phyloP scores from a whole-genome alignment of 176 grass and related monocot species.

The Musa schizocarpa region DNA sequence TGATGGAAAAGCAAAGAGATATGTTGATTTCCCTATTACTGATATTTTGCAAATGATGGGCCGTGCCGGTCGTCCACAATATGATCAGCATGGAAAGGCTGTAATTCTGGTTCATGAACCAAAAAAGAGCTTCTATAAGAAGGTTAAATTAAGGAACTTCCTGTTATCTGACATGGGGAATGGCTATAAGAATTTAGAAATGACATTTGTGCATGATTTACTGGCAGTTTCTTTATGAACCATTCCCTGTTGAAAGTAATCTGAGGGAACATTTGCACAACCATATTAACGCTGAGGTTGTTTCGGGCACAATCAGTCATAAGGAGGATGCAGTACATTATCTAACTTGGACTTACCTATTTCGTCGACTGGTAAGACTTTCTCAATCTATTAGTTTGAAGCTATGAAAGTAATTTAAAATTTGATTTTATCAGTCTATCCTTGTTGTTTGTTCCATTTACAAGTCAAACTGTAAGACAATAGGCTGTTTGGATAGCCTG shows the following conservation, averaged over 20 bases:
- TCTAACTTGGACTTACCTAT: constrained; percentile 96
- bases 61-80: constrained; percentile 87
- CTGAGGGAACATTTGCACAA: constrained; percentile 88
- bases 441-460: background rate
- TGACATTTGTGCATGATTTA: constrained; percentile 21
- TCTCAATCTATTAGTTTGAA: background rate
- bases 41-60: constrained; percentile 99
- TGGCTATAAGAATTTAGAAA: constrained; percentile 22
- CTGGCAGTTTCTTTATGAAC: constrained; percentile 93
- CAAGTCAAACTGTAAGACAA: background rate
- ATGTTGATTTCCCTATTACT: constrained; percentile 91
- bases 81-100: constrained; percentile 98
- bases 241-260: constrained; percentile 96
- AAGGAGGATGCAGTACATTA: constrained; percentile 97
- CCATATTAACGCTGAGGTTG: constrained; percentile 97
- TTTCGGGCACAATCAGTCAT: constrained; percentile 82
- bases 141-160: constrained; percentile 42
- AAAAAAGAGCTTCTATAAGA: constrained; percentile 99
- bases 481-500: background rate
- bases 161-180: constrained; percentile 10
- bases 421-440: background rate
- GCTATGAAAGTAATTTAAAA: background rate
- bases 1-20: constrained; percentile 98
- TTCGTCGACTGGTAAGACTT: constrained; percentile 76
- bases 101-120: constrained; percentile 99